Evolutionary conservation across 2,329 filamentous ascomycete species (phyloP).

Genomic region (Penicillium sp.): DNA sequence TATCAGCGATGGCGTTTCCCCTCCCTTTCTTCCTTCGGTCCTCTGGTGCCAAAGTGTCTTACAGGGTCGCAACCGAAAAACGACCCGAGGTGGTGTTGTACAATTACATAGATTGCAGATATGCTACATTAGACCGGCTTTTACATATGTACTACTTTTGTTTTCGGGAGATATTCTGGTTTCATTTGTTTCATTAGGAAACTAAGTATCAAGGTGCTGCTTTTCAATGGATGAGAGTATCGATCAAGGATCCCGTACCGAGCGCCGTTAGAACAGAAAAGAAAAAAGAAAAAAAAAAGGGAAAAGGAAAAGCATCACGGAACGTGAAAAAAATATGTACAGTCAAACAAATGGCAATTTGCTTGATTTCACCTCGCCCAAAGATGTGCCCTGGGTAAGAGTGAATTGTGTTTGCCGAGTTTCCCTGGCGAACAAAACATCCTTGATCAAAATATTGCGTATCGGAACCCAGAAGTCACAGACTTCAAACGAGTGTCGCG

Average conservation of each 20-base stretch:
- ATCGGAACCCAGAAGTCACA: slow-evolving; percentile 14
- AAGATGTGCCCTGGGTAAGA: background rate
- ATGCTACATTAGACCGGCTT: slow-evolving; percentile 3
- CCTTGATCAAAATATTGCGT: slow-evolving; percentile 24
- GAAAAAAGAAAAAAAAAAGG: slow-evolving; percentile 10
- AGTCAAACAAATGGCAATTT: slow-evolving; percentile 28
- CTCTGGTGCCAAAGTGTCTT: background rate
- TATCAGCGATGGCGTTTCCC: slow-evolving; percentile 32
- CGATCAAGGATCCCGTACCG: slow-evolving; percentile 27
- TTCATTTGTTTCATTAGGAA: slow-evolving; percentile 27
- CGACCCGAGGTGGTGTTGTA: slow-evolving; percentile 11
- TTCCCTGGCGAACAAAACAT: background rate
- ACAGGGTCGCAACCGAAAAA: background rate
- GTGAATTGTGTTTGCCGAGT: background rate
- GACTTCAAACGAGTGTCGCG: slow-evolving; percentile 8
- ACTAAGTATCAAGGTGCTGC: slow-evolving; percentile 26
- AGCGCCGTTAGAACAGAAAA: slow-evolving; percentile 25
- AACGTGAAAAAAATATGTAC: slow-evolving; percentile 24
- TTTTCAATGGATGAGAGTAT: slow-evolving; percentile 21
- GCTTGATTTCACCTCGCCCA: slow-evolving; percentile 19
- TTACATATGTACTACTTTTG: background rate
- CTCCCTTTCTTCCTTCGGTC: slow-evolving; percentile 6
- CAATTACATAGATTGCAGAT: slow-evolving; percentile 19
- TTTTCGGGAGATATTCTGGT: slow-evolving; percentile 8
- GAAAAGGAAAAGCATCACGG: slow-evolving; percentile 3